Base-by-base conservation (phyloP, 176 grass and related monocot species). In the Eleusine coracana region DNA sequence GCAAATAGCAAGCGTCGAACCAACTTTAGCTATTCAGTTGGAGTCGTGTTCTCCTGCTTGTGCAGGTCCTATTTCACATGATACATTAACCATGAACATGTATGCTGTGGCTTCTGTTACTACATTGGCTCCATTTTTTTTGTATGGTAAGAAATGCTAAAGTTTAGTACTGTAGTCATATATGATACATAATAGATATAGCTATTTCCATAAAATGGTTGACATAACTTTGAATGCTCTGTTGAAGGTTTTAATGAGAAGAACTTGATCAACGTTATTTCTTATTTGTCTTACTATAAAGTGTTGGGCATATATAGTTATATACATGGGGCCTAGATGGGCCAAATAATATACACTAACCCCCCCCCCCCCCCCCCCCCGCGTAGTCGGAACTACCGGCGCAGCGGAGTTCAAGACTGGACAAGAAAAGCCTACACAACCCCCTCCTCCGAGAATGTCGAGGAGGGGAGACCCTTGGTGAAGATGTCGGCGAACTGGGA, bases 71-170 rank as follows among this genome's bases (percentile, higher is more conserved):
- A 21, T 56, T 56, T 17, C 5, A 5, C 54, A 21, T 59, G 21
- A 59, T 59, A 59, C 56, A 59, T 8, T 23, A 59, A 23, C 27
- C 64, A 39, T 71, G 39, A 79, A 74, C 29, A 84, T 72, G 31
- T 39, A 70, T 68, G 29, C 54, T 87, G n/a, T 50, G 21, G 66
- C 65, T 50, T 81, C 29, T 82, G 64, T 6, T 76, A 70, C 65
- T 76, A 51, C 25, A 12, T 18, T 38, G 11, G 25, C 15, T 38
- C 6, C 25, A 39, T 82, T 86, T 79, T 38, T 25, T n/a, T 34
- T 65, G 56, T 79, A 31, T 51, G 10, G 11, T 50, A 52, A 28
- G 48, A 64, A 14, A 38, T 40, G 28, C 64, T 89, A 52, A 25
- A 23, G 0, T 70, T 3, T 60, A 21, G 39, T 9, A 37, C 29